Evolutionary conservation across 1,284 basidiomycete species (phyloP), one percentile per base, ranked within the genome.

Genomic region (Abortiporus biennis): DNA sequence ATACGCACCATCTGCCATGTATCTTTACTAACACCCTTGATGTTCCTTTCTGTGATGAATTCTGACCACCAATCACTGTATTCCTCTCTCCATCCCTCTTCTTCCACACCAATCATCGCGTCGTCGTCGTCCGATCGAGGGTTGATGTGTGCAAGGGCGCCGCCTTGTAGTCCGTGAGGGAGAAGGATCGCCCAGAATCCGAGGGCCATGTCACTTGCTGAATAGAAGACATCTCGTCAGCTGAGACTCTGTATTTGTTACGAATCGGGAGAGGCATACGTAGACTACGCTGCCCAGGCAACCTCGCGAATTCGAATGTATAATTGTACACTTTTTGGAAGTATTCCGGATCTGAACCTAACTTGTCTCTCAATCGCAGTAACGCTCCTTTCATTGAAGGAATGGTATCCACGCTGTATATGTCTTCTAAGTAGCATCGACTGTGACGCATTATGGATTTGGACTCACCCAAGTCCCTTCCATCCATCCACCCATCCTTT

Each of bases 11-110:
- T 87, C 40, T 73, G 69, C 94, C 94, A 98, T 2, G 92, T 93
- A 67, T 98, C 94, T 65, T 90, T 92, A 64, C 87, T 93, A 27
- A 98, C 75, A 3, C 92, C 92, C 60, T 88, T 90, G 8, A 72
- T 73, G 8, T 80, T 83, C 54, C 77, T 81, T 55, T 78, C 69
- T 31, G 66, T 69, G 52, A 94, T 61, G 60, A 87, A 98, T 29
- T 86, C 82, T 54, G 90, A 80, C 94, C 94, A 98, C 72, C 80
- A 75, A 12, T 80, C 66, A 15, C 80, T 80, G 56, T 92, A 80
- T 43, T 75, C 67, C 24, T 69, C 61, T 36, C 75, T 71, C 78
- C 91, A 94, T 6, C 79, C 80, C 19, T 73, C 72, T 41, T 69
- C 65, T 25, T 53, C 51, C 12, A 25, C 56, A 24, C 54, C 56